Conservation (phyloP, 192 early-diverging fungal species). For the Umbelopsis ramanniana region DNA sequence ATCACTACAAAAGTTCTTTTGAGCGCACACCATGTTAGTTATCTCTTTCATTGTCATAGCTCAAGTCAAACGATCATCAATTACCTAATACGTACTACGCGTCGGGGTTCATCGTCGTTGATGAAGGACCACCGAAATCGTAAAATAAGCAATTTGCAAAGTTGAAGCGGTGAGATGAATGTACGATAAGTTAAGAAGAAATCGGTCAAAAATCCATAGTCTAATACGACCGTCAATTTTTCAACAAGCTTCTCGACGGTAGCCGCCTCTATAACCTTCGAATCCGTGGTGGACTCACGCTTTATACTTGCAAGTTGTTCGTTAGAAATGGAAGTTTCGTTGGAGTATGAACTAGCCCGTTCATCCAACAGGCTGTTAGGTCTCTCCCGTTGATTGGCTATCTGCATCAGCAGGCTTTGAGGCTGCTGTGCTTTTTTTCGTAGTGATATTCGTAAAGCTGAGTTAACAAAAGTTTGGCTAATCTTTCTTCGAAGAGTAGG, state of each 20-base stretch:
- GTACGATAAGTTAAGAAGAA: constrained; percentile 65
- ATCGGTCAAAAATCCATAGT: constrained; percentile 64
- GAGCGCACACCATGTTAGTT: background rate
- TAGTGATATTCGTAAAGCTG: background rate
- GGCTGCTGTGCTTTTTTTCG: background rate
- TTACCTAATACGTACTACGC: constrained; percentile 59
- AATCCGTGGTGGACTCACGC: background rate
- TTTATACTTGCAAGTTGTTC: background rate
- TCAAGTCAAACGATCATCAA: background rate
- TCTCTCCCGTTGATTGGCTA: background rate
- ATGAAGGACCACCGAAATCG: constrained; percentile 59
- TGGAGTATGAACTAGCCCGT: background rate
- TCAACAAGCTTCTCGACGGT: constrained; percentile 59
- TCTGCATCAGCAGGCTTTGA: background rate
- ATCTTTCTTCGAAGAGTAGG: background rate
- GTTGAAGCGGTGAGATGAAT: constrained; percentile 57
- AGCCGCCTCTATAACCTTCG: constrained; percentile 48
- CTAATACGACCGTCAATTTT: constrained; percentile 59
- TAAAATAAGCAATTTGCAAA: constrained; percentile 56
- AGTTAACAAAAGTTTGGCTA: background rate
- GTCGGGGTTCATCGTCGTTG: constrained; percentile 49
- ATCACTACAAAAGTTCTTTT: constrained; percentile 59
- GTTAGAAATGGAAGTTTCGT: background rate
- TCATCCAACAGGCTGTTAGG: background rate
- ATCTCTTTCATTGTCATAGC: background rate